Percentiles rank a stretch among this genome's conserved stretches.
Evolutionary conservation across 164 flowering plant genomes (phyloP).

Genomic region (grape (Vitis vinifera)): DNA sequence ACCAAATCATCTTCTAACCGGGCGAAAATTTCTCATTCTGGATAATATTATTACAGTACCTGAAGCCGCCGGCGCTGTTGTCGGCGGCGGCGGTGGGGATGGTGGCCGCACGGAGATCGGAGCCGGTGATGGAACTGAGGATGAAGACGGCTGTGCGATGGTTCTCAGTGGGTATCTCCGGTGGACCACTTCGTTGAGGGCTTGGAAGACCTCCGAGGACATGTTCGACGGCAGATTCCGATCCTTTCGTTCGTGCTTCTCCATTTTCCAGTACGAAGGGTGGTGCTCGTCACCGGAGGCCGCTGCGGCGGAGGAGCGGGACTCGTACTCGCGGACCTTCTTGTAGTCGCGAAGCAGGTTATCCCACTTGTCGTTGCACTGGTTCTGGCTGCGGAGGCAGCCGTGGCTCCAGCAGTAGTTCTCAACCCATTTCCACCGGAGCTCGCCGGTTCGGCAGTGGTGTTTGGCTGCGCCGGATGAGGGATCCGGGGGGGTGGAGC

Average conservation of each 20-base stretch:
- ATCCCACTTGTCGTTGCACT: conserved; percentile 55
- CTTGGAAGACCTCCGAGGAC: conserved; percentile 26
- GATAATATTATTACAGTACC: conserved; percentile 17
- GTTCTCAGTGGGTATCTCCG: conserved; percentile 6
- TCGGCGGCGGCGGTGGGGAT: conserved; percentile 6
- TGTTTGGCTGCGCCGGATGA: background rate
- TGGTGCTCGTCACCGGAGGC: background rate
- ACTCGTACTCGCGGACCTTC: conserved; percentile 40
- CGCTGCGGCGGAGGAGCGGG: background rate
- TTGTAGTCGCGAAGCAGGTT: conserved; percentile 46
- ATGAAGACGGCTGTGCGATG: background rate
- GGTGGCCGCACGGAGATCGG: background rate
- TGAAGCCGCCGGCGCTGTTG: conserved; percentile 18
- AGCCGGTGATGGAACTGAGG: conserved; percentile 3
- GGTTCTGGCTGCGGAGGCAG: conserved; percentile 43
- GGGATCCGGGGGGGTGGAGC: conserved; percentile 7
- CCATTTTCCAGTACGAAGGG: conserved; percentile 36
- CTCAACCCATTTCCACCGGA: conserved; percentile 52
- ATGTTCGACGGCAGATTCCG: conserved; percentile 37
- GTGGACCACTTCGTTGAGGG: conserved; percentile 31
- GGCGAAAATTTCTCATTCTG: background rate
- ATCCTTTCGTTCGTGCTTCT: conserved; percentile 37
- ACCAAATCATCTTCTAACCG: conserved; percentile 1
- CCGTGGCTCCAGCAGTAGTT: conserved; percentile 42
- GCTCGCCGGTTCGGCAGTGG: conserved; percentile 26